Base-by-base conservation (phyloP, 306 rosid genomes). In the Prunus armeniaca region DNA sequence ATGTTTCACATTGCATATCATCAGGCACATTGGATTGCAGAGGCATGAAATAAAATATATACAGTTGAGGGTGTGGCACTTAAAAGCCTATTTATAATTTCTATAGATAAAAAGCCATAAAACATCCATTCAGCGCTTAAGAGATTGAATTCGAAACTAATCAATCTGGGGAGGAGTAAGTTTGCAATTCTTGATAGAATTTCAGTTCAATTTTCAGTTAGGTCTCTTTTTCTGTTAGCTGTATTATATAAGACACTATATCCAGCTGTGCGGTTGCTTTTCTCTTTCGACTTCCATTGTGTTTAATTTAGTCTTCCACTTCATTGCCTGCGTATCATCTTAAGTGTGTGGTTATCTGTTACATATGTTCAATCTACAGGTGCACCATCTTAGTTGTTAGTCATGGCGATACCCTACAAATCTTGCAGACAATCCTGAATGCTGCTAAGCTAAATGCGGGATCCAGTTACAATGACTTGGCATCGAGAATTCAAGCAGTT, bases 331-430 rank as follows among this genome's bases (percentile, higher is more conserved):
- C 20, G 13, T 22, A 24, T 43, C 41, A 34, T 34, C 13, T 6
- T 3, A 22, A 2, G 74, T 56, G 1, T 66, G 12, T 5, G 15
- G 4, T 28, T 52, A 6, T 41, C 41, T 22, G 43, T 24, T 4
- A 60, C 18, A 7, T 22, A 13, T 47, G 64, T 32, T 49, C 9
- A 25, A 68, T 46, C 69, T 63, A 79, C 86, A 95, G 98, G 69
- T 88, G 93, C 80, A 79, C 85, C 12, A 77, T 92, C 87, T 82
- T 95, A 86, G 87, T 95, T 47, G 93, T 92, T 46, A 86, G 98
- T 88, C 98, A 94, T 65, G 96, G 97, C 10, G 93, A 92, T 82
- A 85, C 96, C 66, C 87, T 92, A 56, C 98, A 94, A 84, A 89
- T 94, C 79, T 82, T 94, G 79, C 97, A 86, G 78, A 79, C 98